phyloP scores from a whole-genome alignment of 2,329 filamentous ascomycete genomes.

The Fusarium sp. region DNA sequence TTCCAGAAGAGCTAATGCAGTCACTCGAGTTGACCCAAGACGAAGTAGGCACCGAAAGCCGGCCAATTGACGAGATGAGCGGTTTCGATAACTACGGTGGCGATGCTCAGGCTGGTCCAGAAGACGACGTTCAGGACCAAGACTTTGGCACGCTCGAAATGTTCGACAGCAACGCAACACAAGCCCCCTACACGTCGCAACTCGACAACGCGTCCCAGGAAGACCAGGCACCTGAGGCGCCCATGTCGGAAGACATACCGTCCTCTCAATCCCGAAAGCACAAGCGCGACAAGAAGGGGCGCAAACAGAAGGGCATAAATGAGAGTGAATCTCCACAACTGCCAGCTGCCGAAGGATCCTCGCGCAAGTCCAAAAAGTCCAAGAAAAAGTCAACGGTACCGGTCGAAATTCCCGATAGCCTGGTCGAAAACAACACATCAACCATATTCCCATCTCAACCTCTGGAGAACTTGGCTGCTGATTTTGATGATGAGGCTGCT shows the following conservation, averaged over 20 bases:
- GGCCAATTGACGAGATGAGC: conserved; percentile 39
- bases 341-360: conserved; percentile 25
- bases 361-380: conserved; percentile 41
- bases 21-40: conserved; percentile 16
- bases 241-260: conserved; percentile 42
- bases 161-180: conserved; percentile 51
- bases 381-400: conserved; percentile 37
- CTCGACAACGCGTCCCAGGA: conserved; percentile 22
- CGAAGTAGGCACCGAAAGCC: conserved; percentile 39
- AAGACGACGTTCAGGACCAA: conserved; percentile 39
- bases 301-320: conserved; percentile 39
- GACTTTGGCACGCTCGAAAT: conserved; percentile 52
- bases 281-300: conserved; percentile 48
- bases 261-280: conserved; percentile 39
- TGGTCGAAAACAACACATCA: conserved; percentile 13
- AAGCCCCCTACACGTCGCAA: conserved; percentile 46
- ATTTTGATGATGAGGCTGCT: conserved; percentile 31
- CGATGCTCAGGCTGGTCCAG: conserved; percentile 36
- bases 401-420: conserved; percentile 36
- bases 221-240: conserved; percentile 43
- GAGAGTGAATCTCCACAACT: conserved; percentile 29
- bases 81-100: conserved; percentile 41
- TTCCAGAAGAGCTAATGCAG: conserved; percentile 24
- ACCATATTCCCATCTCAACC: conserved; percentile 14
- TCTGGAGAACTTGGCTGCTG: conserved; percentile 6